phyloP scores from a whole-genome alignment of 176 grass and related monocot species.

The Tuctoria greenei region DNA sequence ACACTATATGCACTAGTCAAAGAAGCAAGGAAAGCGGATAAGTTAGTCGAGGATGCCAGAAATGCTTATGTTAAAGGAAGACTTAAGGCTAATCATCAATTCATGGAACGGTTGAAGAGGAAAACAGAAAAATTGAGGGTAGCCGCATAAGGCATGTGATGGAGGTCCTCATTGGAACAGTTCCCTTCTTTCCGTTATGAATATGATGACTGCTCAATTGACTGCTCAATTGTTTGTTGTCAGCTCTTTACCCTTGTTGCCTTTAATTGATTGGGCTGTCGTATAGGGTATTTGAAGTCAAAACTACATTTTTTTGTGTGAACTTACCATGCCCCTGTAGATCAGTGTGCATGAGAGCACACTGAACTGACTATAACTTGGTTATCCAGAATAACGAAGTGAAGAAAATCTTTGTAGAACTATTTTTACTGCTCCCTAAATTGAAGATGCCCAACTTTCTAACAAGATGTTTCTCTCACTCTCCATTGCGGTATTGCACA shows the following conservation, averaged over 20 bases:
- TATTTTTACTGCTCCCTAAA: not conserved
- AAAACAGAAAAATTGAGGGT: constrained; percentile 57
- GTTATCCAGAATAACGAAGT: constrained; percentile 26
- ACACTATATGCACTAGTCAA: constrained; percentile 66
- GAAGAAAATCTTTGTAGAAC: not conserved
- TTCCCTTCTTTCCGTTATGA: not conserved
- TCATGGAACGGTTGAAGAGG: constrained; percentile 81
- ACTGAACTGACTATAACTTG: not conserved
- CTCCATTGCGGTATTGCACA: not conserved
- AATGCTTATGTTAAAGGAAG: constrained; percentile 67
- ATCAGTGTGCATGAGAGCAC: constrained; percentile 10
- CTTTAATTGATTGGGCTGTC: not conserved
- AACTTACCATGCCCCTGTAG: constrained; percentile 1
- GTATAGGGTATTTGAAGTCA: constrained; percentile 10
- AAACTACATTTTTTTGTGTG: constrained; percentile 4
- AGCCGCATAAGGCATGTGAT: constrained; percentile 30
- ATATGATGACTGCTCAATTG: not conserved
- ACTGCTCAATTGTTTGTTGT: too few relatives aligned
- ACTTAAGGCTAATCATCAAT: constrained; percentile 66
- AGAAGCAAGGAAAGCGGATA: constrained; percentile 76
- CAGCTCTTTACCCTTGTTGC: constrained; percentile 11
- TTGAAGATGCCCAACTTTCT: not conserved
- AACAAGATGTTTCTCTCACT: not conserved
- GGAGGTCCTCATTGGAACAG: not conserved
- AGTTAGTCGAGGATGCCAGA: constrained; percentile 59